These are phyloP conservation scores for Coemansia sp. DNA, from an alignment of 192 early-diverging fungal species.

Conservation along the genomic window DNA sequence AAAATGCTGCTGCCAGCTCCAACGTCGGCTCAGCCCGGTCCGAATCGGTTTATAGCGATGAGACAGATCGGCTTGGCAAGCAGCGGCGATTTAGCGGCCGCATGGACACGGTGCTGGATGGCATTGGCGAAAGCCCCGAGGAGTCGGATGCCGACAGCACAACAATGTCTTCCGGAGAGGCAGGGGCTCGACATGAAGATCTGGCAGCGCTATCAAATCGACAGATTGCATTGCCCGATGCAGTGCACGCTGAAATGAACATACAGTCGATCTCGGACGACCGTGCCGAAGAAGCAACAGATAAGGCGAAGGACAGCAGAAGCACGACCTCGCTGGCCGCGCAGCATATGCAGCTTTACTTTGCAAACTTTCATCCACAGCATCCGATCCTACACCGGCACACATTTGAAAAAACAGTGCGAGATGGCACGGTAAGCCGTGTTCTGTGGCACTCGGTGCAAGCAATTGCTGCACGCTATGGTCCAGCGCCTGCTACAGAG, in stretches of 20 bases:
- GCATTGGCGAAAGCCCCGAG: slow-evolving; percentile 10
- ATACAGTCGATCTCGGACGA: slow-evolving; percentile 18
- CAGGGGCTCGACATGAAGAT: slow-evolving; percentile 10
- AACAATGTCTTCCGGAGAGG: slow-evolving; percentile 16
- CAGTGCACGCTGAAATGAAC: slow-evolving; percentile 14
- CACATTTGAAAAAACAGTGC: slow-evolving; percentile 43
- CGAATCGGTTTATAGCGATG: slow-evolving; percentile 11
- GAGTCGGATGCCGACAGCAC: slow-evolving; percentile 23
- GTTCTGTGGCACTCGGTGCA: slow-evolving; percentile 49
- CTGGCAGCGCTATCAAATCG: slow-evolving; percentile 45
- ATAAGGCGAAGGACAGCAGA: background rate
- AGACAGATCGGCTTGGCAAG: slow-evolving; percentile 3
- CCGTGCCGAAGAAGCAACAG: slow-evolving; percentile 10
- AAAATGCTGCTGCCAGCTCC: slow-evolving; percentile 17
- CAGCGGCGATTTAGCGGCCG: slow-evolving; percentile 13
- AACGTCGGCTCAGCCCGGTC: slow-evolving; percentile 14
- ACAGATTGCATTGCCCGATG: slow-evolving; percentile 48
- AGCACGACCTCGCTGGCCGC: slow-evolving; percentile 15
- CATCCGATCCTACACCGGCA: slow-evolving; percentile 51
- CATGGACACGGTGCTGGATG: slow-evolving; percentile 7
- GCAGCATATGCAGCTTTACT: slow-evolving; percentile 32
- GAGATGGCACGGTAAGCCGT: slow-evolving; percentile 30
- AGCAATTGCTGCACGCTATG: slow-evolving; percentile 51
- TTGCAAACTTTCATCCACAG: slow-evolving; percentile 48
- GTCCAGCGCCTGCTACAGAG: slow-evolving; percentile 10